Percentiles rank a stretch among this genome's conserved stretches.
phyloP scores from a whole-genome alignment of 768 basidiomycete species.

The Trametes maxima region DNA sequence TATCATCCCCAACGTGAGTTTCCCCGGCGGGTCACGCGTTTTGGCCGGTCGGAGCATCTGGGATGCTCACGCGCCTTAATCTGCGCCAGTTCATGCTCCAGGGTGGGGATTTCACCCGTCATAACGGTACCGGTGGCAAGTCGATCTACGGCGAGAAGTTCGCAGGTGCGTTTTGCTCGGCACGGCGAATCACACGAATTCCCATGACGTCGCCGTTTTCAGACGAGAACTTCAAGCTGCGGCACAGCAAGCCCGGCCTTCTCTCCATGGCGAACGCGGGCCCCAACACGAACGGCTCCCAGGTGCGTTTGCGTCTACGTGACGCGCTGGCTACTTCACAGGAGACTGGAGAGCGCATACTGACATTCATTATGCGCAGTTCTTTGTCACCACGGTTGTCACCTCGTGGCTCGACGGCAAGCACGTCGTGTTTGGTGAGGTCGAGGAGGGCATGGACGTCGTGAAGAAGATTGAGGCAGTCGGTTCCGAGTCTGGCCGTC shows the following conservation, averaged over 20 bases:
- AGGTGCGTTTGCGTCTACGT: slow-evolving; percentile 41
- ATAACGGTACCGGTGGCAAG: slow-evolving; percentile 80
- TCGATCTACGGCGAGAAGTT: slow-evolving; percentile 87
- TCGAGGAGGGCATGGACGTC: slow-evolving; percentile 61
- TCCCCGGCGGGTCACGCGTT: background rate
- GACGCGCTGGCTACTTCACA: background rate
- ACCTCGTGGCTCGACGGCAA: slow-evolving; percentile 73
- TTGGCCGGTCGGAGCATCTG: background rate
- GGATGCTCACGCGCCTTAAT: background rate
- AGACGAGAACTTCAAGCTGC: slow-evolving; percentile 74
- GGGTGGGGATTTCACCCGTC: slow-evolving; percentile 81
- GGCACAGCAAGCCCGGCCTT: slow-evolving; percentile 64
- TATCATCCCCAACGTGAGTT: slow-evolving; percentile 63
- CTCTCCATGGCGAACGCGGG: slow-evolving; percentile 92
- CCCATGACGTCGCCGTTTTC: background rate
- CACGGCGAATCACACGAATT: background rate
- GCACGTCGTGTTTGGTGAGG: slow-evolving; percentile 76
- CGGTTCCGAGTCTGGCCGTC: slow-evolving; percentile 33
- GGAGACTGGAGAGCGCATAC: background rate
- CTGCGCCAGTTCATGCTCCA: slow-evolving; percentile 74
- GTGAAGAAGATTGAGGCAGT: slow-evolving; percentile 60
- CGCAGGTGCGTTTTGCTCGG: slow-evolving; percentile 47
- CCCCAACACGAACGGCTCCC: slow-evolving; percentile 78
- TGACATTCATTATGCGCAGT: slow-evolving; percentile 39
- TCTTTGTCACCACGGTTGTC: slow-evolving; percentile 75